Conservation (phyloP, 176 grass and related monocot species). For the Carex cristatella region DNA sequence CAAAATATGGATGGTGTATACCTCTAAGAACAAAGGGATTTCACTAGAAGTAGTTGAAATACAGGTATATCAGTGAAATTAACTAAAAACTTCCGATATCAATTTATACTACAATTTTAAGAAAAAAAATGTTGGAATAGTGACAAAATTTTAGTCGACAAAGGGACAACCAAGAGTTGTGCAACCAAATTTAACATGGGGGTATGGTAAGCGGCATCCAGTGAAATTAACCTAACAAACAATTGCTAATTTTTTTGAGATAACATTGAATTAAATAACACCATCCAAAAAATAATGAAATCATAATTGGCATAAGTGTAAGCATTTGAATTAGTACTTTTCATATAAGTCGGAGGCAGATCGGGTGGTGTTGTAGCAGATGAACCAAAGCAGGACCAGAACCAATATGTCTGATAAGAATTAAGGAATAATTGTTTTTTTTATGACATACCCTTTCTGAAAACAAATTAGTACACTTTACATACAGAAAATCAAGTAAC, state of each 20-base stretch:
- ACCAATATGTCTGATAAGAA: slow-evolving; percentile 54
- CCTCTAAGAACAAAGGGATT: background rate
- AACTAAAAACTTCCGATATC: background rate
- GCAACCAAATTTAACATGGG: background rate
- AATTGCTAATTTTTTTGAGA: background rate
- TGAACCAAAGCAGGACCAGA: slow-evolving; percentile 65
- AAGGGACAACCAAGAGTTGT: background rate
- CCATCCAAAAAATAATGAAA: background rate
- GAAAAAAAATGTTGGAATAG: background rate
- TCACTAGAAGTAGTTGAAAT: background rate
- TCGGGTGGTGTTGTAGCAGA: slow-evolving; percentile 68
- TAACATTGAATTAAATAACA: background rate
- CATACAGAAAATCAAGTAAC: background rate
- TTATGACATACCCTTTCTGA: background rate
- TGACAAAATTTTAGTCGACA: background rate
- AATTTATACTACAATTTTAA: background rate
- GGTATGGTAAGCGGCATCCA: background rate
- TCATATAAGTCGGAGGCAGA: slow-evolving; percentile 47
- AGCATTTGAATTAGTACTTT: slow-evolving; percentile 29
- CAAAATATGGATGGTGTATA: background rate
- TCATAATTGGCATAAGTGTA: background rate
- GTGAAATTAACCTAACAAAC: background rate
- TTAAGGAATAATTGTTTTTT: slow-evolving; percentile 17
- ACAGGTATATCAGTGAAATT: background rate
- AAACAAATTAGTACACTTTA: background rate